A percentile compares a stretch with the other conserved stretches of the same genome.
phyloP scores from a whole-genome alignment of 2,329 filamentous ascomycete genomes.

The Aspergillus calidoustus region DNA sequence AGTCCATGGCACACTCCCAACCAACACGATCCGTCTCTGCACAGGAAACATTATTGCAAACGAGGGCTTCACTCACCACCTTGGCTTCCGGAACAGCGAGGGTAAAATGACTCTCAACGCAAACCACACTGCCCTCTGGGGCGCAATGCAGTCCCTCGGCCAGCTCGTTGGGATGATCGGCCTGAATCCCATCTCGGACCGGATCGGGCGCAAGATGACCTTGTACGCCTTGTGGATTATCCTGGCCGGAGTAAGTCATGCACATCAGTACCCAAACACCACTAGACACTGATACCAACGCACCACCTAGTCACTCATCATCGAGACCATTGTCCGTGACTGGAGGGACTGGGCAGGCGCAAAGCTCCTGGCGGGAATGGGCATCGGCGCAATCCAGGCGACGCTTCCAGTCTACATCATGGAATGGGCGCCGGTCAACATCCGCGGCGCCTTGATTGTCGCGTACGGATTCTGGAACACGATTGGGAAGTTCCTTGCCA shows the following conservation, averaged over 20 bases:
- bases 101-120: background rate
- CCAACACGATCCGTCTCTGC: background rate
- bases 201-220: background rate
- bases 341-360: background rate
- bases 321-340: background rate
- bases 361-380: background rate
- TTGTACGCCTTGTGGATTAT: background rate
- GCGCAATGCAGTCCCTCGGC: background rate
- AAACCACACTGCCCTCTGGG: background rate
- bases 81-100: background rate
- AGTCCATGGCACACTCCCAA: too few relatives aligned
- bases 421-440: conserved; percentile 1
- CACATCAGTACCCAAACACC: background rate
- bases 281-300: background rate
- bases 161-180: background rate
- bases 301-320: background rate
- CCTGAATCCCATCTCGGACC: too few relatives aligned
- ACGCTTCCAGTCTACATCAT: background rate
- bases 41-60: background rate
- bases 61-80: background rate
- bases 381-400: background rate
- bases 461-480: conserved; percentile 3
- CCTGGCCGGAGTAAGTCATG: background rate
- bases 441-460: background rate
- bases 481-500: background rate